A percentile compares a stretch with the other conserved stretches of the same genome.
Evolutionary conservation across 2,329 filamentous ascomycete genomes (phyloP).

Genomic region (Fusarium piperis): DNA sequence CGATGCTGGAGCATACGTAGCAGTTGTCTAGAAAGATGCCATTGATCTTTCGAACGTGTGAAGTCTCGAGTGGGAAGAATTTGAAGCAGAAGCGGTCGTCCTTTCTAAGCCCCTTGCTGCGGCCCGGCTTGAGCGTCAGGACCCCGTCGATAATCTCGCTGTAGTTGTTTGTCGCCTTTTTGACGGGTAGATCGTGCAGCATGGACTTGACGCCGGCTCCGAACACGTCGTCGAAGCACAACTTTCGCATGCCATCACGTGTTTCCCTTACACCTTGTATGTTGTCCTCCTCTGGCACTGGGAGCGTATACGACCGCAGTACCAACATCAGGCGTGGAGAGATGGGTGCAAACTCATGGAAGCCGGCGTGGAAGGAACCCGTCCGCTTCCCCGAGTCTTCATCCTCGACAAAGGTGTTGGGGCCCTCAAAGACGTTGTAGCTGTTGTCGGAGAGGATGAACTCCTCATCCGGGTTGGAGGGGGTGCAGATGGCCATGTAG

Average conservation of each 20-base stretch:
- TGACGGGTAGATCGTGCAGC: neutral
- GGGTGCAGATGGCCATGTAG: conserved; percentile 45
- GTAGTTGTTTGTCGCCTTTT: conserved; percentile 6
- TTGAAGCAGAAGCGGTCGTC: conserved; percentile 7
- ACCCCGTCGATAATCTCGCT: neutral
- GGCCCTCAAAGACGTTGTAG: conserved; percentile 44
- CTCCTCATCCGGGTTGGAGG: conserved; percentile 27
- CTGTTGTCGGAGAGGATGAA: conserved; percentile 37
- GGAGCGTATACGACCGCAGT: conserved; percentile 31
- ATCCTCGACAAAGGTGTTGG: conserved; percentile 22
- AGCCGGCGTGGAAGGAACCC: neutral
- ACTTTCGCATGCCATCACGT: neutral
- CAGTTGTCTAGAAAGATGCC: neutral
- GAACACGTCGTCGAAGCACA: neutral
- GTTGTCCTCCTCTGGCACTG: conserved; percentile 34
- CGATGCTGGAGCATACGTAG: neutral
- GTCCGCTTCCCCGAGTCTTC: conserved; percentile 18
- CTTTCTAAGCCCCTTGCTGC: neutral
- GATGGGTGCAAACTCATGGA: conserved; percentile 45
- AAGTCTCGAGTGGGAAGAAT: neutral
- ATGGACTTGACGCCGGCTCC: neutral
- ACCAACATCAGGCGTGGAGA: conserved; percentile 43
- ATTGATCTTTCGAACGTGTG: neutral
- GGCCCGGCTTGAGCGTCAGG: neutral
- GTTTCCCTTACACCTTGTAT: neutral